Percentiles rank a stretch among this genome's conserved stretches.
Conservation (phyloP, 305 asterid genomes). For the Fraxinus xanthoxyloides region DNA sequence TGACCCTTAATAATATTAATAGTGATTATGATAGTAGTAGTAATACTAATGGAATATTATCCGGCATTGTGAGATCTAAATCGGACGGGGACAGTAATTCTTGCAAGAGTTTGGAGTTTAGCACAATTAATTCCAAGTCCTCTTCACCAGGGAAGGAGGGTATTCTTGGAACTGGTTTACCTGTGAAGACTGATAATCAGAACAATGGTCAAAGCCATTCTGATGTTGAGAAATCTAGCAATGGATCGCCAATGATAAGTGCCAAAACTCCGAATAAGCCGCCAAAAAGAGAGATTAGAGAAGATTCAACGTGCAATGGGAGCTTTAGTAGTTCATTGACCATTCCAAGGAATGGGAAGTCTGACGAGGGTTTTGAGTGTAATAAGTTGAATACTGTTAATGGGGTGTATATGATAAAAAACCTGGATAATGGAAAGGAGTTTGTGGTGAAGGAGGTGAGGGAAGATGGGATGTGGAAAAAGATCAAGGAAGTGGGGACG, state of each 20-base stretch:
- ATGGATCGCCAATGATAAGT: slow-evolving; percentile 40
- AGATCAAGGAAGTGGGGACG: slow-evolving; percentile 85
- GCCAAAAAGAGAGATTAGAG: slow-evolving; percentile 54
- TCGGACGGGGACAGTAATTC: slow-evolving; percentile 52
- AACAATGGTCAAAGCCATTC: slow-evolving; percentile 19
- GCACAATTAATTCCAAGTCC: slow-evolving; percentile 19
- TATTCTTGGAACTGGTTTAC: slow-evolving; percentile 23
- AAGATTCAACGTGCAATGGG: slow-evolving; percentile 33
- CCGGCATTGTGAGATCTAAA: slow-evolving; percentile 56
- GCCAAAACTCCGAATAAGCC: slow-evolving; percentile 56
- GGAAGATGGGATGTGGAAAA: slow-evolving; percentile 94
- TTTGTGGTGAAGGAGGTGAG: slow-evolving; percentile 90
- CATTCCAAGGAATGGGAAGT: slow-evolving; percentile 30
- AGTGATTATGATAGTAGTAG: slow-evolving; percentile 18
- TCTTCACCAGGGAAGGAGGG: slow-evolving; percentile 1
- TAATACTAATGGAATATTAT: background rate
- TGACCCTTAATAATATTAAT: background rate
- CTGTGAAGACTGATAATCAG: slow-evolving; percentile 42
- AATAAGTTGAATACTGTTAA: slow-evolving; percentile 33
- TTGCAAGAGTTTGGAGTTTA: slow-evolving; percentile 19
- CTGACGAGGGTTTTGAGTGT: slow-evolving; percentile 35
- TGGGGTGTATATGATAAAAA: slow-evolving; percentile 69
- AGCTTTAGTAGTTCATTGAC: slow-evolving; percentile 30
- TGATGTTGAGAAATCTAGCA: slow-evolving; percentile 38
- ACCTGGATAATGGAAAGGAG: slow-evolving; percentile 94